Evolutionary conservation across 1,284 basidiomycete genomes (phyloP).

Genomic region (Malassezia caprae): DNA sequence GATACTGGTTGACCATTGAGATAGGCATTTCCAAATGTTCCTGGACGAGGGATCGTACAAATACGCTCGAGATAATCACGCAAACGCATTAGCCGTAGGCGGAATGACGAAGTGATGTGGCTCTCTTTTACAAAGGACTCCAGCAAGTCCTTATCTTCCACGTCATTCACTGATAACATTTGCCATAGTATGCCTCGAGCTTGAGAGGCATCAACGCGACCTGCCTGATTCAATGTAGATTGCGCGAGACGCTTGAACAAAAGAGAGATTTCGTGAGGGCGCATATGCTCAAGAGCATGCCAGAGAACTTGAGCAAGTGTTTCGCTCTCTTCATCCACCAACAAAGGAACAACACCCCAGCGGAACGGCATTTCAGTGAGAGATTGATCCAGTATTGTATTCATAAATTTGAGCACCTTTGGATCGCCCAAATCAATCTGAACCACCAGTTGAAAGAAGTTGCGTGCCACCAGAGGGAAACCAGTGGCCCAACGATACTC

Average conservation of each 20-base stretch:
- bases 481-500: constrained; percentile 24
- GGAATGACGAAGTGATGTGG: neutral
- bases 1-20: constrained; percentile 75
- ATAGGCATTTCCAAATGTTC: constrained; percentile 54
- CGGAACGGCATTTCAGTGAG: neutral
- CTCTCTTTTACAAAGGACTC: constrained; percentile 9
- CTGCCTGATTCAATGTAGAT: neutral
- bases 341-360: constrained; percentile 7
- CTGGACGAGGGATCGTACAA: constrained; percentile 10
- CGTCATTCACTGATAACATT: neutral
- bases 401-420: constrained; percentile 3
- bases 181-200: neutral
- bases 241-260: neutral
- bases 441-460: constrained; percentile 41
- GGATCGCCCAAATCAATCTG: constrained; percentile 30
- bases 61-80: constrained; percentile 25
- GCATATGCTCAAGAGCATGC: constrained; percentile 1
- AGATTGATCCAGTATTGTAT: neutral
- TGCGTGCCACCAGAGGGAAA: constrained; percentile 32
- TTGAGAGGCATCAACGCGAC: neutral
- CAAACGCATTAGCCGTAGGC: constrained; percentile 10
- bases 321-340: neutral
- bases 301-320: constrained; percentile 10
- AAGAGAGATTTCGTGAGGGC: neutral
- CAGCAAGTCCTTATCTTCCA: neutral